Base-by-base conservation (phyloP, 768 basidiomycete genomes). In the Collybiopsis confluens region DNA sequence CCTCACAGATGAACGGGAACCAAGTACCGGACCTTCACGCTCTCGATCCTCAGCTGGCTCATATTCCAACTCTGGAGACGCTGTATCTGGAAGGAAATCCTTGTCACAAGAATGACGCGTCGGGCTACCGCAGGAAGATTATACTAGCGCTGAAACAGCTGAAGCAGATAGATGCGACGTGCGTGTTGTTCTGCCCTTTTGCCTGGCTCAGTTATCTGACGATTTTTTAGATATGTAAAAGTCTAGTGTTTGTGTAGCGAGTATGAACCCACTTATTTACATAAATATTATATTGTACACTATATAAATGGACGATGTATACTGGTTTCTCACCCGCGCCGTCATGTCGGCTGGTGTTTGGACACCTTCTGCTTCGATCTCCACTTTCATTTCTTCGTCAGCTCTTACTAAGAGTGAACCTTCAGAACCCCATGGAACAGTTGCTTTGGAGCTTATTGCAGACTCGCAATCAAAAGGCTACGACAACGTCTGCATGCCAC, bases 1-100 rank as follows among this genome's bases (percentile, higher is more conserved):
- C 37, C 45, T 27, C 40, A n/a, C 65, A 98, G 95, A 81, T 94
- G 58, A 97, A 86, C 66, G 80, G 90, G 58, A 99, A 99, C 70
- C 74, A 85, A 62, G 88, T 99, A 40, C 73, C 83, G 3, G 80
- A 85, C 56, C 71, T 98, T 7, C 75, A 70, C 7, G 75, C 80
- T 2, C 72, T 98, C 5, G 87, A 89, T 35, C 66, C 75, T 0
- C 79, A 95, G 65, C 78, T 96, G 51, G 67, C 70, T 54, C 71
- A 77, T 11, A 73, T 91, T 27, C 45, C 69, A 6, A 76, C 82
- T 1, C 76, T 99, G 11, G 78, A 86, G 64, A 99, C 97, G 1
- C 76, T 99, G 6, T 99, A 99, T 66, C 81, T 99, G 23, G 97
- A 99, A 70, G 87, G 83, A 4, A 99, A 99, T 64, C 97, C 97